These are phyloP conservation scores for Gnetum montanum DNA, from an alignment of 75 land plant species.

Conservation along the genomic window DNA sequence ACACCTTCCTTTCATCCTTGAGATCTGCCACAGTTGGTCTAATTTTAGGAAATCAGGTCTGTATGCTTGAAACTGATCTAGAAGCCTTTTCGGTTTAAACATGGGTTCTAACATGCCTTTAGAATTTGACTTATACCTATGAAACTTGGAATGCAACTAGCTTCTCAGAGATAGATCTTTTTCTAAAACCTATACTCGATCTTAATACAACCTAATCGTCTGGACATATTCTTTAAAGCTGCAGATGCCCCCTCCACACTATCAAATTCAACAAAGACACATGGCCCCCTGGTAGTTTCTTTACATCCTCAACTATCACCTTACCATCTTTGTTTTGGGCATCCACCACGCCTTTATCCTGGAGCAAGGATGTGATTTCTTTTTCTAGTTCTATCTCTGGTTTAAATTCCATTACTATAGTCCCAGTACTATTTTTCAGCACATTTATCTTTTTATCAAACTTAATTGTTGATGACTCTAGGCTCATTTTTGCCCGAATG, in stretches of 20 bases:
- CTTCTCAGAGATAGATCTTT: constrained; percentile 50
- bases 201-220: constrained; percentile 38
- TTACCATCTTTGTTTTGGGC: too few species aligned
- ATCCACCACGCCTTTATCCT: too few species aligned
- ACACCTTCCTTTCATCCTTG: constrained; percentile 12
- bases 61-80: constrained; percentile 29
- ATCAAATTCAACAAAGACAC: constrained; percentile 54
- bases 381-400: too few species aligned
- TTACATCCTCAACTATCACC: too few species aligned
- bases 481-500: too few species aligned
- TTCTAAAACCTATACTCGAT: constrained; percentile 48
- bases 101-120: constrained; percentile 30
- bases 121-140: constrained; percentile 32
- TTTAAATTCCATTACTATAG: too few species aligned
- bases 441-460: too few species aligned
- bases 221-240: constrained; percentile 35
- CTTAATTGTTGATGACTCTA: too few species aligned
- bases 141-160: constrained; percentile 62
- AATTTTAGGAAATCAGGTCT: background rate
- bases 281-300: constrained; percentile 22
- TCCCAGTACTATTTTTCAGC: too few species aligned
- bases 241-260: constrained; percentile 42
- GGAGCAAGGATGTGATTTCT: too few species aligned
- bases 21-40: background rate
- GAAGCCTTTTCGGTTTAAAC: constrained; percentile 26